These are phyloP conservation scores for Teratosphaeria pseudoeucalypti DNA, from an alignment of 2,329 filamentous ascomycete species.

Conservation along the genomic window DNA sequence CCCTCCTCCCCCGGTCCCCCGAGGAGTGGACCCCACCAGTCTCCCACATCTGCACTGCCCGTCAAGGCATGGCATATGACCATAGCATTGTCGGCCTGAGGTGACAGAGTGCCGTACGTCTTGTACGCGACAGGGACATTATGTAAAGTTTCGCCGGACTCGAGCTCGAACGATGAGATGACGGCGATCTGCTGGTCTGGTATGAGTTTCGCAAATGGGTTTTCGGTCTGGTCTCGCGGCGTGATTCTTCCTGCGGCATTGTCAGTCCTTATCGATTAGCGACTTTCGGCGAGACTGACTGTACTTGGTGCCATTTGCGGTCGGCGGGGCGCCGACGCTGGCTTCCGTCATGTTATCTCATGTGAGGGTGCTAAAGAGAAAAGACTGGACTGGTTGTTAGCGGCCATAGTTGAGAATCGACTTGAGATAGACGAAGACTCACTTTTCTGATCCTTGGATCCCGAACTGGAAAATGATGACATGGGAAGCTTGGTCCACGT, in stretches of 20 bases:
- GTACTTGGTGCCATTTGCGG: constrained; percentile 6
- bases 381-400: background rate
- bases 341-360: background rate
- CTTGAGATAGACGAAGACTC: too few species aligned
- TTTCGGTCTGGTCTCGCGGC: constrained; percentile 60
- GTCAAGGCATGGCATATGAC: constrained; percentile 75
- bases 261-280: background rate
- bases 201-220: constrained; percentile 78
- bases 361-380: background rate
- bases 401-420: background rate
- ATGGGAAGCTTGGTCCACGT: too few species aligned
- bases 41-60: constrained; percentile 71
- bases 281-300: background rate
- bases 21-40: constrained; percentile 81
- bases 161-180: constrained; percentile 81
- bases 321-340: background rate
- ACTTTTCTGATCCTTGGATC: too few species aligned
- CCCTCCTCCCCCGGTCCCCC: constrained; percentile 56
- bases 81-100: constrained; percentile 50
- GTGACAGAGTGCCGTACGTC: constrained; percentile 48
- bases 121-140: constrained; percentile 64
- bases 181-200: constrained; percentile 79
- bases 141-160: constrained; percentile 73
- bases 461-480: too few species aligned
- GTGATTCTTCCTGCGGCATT: constrained; percentile 17